phyloP scores from a whole-genome alignment of 1,284 basidiomycete species.

The Paramarasmius palmivorus region DNA sequence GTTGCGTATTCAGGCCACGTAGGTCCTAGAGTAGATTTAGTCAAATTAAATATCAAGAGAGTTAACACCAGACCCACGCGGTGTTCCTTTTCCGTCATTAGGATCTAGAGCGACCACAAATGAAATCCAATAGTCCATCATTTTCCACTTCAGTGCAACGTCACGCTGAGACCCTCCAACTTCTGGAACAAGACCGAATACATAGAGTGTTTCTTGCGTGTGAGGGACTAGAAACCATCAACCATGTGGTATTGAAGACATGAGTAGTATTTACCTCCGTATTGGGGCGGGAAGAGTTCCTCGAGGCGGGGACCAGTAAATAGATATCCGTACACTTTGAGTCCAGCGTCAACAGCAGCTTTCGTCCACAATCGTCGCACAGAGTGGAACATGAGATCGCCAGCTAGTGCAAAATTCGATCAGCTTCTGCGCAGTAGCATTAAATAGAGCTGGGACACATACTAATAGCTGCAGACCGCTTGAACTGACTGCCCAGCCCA shows the following conservation, averaged over 20 bases:
- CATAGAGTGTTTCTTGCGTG: neutral
- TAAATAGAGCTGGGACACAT: neutral
- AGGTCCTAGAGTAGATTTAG: neutral
- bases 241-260: no score
- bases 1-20: neutral
- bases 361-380: no score
- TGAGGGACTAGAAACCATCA: no score
- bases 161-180: neutral
- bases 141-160: neutral
- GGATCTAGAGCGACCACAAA: slow-evolving; percentile 8
- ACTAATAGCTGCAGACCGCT: slow-evolving; percentile 6
- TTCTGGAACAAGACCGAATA: neutral
- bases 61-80: neutral
- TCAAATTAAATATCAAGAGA: neutral
- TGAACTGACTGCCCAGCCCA: slow-evolving; percentile 1
- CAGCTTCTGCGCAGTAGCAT: no score
- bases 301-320: no score
- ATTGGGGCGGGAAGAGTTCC: no score
- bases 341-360: no score
- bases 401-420: no score
- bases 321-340: no score
- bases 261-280: no score
- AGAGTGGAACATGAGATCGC: no score
- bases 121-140: slow-evolving; percentile 11
- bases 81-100: slow-evolving; percentile 7